A percentile compares a stretch with the other conserved stretches of the same genome.
Evolutionary conservation across 1,284 basidiomycete genomes (phyloP).

Genomic region (Bondarzewia mesenterica): DNA sequence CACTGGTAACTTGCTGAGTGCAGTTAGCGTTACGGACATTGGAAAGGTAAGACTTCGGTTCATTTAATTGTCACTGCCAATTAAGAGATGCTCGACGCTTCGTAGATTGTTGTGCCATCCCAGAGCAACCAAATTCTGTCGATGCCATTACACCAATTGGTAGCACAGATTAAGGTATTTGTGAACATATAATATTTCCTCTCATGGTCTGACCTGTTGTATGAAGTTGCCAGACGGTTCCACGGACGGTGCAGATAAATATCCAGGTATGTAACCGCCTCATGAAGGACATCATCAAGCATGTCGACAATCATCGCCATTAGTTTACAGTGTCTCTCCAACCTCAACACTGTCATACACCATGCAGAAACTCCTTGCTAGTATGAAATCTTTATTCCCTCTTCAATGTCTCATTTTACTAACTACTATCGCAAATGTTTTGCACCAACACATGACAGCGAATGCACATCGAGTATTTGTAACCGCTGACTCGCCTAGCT

Average conservation of each 20-base stretch:
- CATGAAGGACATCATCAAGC: not conserved
- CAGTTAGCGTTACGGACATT: slow-evolving; percentile 71
- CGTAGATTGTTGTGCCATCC: slow-evolving; percentile 65
- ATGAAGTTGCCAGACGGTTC: slow-evolving; percentile 55
- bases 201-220: not conserved
- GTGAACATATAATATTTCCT: not conserved
- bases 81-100: too few relatives aligned
- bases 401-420: too few relatives aligned
- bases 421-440: too few relatives aligned
- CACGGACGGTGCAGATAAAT: slow-evolving; percentile 65
- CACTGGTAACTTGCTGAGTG: slow-evolving; percentile 51
- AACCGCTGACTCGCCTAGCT: slow-evolving; percentile 42
- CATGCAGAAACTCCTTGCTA: slow-evolving; percentile 70
- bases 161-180: slow-evolving; percentile 57
- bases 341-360: slow-evolving; percentile 56
- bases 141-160: slow-evolving; percentile 56
- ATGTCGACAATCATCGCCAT: slow-evolving; percentile 1
- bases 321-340: slow-evolving; percentile 68
- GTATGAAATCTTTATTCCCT: too few relatives aligned
- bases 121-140: slow-evolving; percentile 66
- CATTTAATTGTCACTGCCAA: too few relatives aligned
- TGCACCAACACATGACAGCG: too few relatives aligned
- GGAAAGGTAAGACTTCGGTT: slow-evolving; percentile 49
- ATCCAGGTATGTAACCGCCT: slow-evolving; percentile 44
- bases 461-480: slow-evolving; percentile 71